Evolutionary conservation across 805 yeast genomes (phyloP).

Genomic region (Saturnispora gosingensis): DNA sequence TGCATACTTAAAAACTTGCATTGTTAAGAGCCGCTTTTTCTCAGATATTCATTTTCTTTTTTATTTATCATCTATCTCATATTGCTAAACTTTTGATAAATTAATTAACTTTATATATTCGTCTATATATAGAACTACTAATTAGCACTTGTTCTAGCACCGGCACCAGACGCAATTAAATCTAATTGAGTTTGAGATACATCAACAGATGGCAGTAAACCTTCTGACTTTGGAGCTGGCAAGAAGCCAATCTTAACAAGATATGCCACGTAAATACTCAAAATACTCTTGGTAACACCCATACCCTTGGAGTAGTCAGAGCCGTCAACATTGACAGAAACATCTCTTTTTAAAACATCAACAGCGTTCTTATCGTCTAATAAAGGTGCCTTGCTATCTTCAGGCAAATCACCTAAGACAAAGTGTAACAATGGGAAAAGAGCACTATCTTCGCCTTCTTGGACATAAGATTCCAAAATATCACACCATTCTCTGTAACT

Average conservation of each 20-base stretch:
- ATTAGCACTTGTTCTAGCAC: conserved; percentile 61
- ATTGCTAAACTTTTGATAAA: neutral
- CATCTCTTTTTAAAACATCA: conserved; percentile 55
- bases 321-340: conserved; percentile 38
- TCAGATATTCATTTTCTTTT: neutral
- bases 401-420: conserved; percentile 87
- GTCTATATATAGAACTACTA: conserved; percentile 2
- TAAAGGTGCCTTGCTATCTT: conserved; percentile 90
- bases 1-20: conserved; percentile 42
- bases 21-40: neutral
- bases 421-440: conserved; percentile 89
- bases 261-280: conserved; percentile 75
- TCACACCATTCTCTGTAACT: conserved; percentile 76
- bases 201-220: conserved; percentile 47
- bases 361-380: conserved; percentile 80
- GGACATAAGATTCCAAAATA: conserved; percentile 66
- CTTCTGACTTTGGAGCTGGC: conserved; percentile 45
- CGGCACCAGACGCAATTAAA: conserved; percentile 56
- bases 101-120: neutral
- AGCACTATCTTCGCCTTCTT: conserved; percentile 73
- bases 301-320: conserved; percentile 58
- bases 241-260: conserved; percentile 73
- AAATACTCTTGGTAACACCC: conserved; percentile 59
- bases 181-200: conserved; percentile 49
- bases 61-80: too few relatives aligned